Evolutionary conservation across 371 early-diverging fungal genomes (phyloP).

Genomic region (Capillidium rhysosporum): DNA sequence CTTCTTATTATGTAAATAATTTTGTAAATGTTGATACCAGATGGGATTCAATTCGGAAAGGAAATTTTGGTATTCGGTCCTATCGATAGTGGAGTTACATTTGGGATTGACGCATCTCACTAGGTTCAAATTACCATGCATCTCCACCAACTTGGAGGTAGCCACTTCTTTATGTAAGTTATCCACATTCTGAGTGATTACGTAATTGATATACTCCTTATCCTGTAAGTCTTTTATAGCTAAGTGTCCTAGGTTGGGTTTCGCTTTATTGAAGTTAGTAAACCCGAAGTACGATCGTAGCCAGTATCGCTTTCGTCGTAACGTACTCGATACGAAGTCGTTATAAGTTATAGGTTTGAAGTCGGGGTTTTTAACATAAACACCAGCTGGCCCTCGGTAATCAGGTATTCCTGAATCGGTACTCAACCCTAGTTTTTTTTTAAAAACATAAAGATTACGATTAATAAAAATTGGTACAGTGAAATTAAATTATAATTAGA

Average conservation of each 20-base stretch:
- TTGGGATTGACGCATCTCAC: slow-evolving; percentile 51
- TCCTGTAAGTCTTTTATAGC: slow-evolving; percentile 29
- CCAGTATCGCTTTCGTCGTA: slow-evolving; percentile 72
- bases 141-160: slow-evolving; percentile 34
- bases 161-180: slow-evolving; percentile 45
- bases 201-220: slow-evolving; percentile 16
- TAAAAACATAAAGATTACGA: background rate
- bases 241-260: slow-evolving; percentile 52
- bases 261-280: slow-evolving; percentile 34
- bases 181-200: slow-evolving; percentile 90
- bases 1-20: background rate
- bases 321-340: slow-evolving; percentile 33
- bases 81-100: slow-evolving; percentile 29
- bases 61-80: slow-evolving; percentile 39
- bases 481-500: too few species aligned
- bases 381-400: slow-evolving; percentile 65
- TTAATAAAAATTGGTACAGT: too few species aligned
- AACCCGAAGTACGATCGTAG: slow-evolving; percentile 76
- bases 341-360: slow-evolving; percentile 65
- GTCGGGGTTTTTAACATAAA: slow-evolving; percentile 54
- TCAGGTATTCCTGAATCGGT: slow-evolving; percentile 76
- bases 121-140: slow-evolving; percentile 60
- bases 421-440: slow-evolving; percentile 29
- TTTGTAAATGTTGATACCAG: slow-evolving; percentile 23
- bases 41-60: slow-evolving; percentile 48